Conservation (phyloP, 345 rosid genomes). For the Brassica carinata region DNA sequence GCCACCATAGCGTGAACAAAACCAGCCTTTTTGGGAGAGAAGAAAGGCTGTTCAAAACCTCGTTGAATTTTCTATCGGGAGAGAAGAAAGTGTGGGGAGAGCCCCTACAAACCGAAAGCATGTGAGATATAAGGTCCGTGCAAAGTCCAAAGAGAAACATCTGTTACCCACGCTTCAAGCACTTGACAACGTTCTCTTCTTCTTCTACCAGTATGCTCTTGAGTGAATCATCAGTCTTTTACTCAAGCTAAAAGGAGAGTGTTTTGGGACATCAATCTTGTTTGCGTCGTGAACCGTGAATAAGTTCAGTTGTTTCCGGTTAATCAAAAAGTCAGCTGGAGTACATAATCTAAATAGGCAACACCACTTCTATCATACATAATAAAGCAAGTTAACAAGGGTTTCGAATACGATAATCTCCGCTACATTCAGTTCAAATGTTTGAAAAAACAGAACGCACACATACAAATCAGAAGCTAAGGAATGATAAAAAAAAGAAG, state of each 20-base stretch:
- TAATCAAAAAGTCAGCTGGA: neutral
- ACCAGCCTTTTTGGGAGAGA: neutral
- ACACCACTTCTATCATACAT: neutral
- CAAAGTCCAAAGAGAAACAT: neutral
- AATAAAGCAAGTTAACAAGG: neutral
- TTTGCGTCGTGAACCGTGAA: neutral
- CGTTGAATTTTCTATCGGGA: neutral
- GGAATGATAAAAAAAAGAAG: neutral
- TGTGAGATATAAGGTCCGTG: neutral
- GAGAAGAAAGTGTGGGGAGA: neutral
- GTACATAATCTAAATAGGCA: neutral
- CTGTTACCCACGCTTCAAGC: neutral
- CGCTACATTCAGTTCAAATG: neutral
- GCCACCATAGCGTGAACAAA: conserved; percentile 34
- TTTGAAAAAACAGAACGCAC: neutral
- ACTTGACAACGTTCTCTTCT: neutral
- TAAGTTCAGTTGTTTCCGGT: neutral
- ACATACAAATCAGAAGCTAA: neutral
- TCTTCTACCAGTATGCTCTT: conserved; percentile 12
- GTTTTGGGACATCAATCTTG: conserved; percentile 1
- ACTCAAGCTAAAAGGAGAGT: conserved; percentile 27
- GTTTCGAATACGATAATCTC: neutral
- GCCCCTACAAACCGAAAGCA: neutral
- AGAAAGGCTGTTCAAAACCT: conserved; percentile 19
- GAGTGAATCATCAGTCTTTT: conserved; percentile 19